Evolutionary conservation across 169 alveolate genomes (phyloP).

Genomic region (Plasmodium cynomolgi): DNA sequence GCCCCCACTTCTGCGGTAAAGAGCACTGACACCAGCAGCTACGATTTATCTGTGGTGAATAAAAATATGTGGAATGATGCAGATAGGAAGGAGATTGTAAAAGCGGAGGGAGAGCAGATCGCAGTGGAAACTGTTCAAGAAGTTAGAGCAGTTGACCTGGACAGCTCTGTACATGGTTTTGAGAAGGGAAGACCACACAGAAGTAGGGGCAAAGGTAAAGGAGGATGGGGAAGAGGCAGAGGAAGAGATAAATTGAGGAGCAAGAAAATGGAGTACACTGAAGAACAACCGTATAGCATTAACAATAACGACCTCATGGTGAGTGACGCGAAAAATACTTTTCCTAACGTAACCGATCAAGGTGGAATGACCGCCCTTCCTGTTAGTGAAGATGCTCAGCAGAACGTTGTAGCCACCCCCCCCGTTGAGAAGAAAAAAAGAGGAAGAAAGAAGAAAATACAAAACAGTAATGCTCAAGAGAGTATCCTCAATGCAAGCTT

Average conservation of each 20-base stretch:
- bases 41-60: not conserved
- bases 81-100: not conserved
- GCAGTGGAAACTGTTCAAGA: not conserved
- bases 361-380: not conserved
- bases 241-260: not conserved
- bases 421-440: constrained; percentile 5
- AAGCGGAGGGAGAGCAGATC: not conserved
- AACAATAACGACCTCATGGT: not conserved
- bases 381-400: not conserved
- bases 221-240: not conserved
- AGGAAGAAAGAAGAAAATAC: constrained; percentile 34
- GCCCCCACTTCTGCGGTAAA: not conserved
- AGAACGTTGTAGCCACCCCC: not conserved
- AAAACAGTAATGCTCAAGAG: not conserved
- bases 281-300: not conserved
- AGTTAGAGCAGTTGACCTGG: not conserved
- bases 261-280: not conserved
- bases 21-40: not conserved
- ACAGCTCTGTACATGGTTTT: not conserved
- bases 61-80: not conserved
- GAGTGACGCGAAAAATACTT: not conserved
- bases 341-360: not conserved
- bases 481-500: not conserved
- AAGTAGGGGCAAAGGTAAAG: not conserved
- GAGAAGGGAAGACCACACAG: not conserved